Base-by-base conservation (phyloP, 768 basidiomycete species). In the Roridomyces roridus region DNA sequence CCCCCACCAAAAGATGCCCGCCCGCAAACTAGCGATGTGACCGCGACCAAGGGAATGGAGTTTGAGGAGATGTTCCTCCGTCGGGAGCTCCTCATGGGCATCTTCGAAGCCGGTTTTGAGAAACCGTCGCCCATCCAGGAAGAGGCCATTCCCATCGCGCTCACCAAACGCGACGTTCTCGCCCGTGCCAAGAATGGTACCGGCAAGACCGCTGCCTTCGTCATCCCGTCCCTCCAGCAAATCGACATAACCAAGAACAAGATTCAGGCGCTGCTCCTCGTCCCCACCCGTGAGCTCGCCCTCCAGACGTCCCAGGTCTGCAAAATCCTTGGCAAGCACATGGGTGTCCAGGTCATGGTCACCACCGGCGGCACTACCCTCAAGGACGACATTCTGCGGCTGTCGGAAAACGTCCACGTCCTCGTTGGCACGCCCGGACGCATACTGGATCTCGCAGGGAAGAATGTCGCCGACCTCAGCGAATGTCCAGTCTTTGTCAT, bases 221-320 rank as follows among this genome's bases (percentile, higher is more conserved):
- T 96, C 76, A 98, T 99, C 72, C 96, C 97, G 35, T 85, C 95
- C 42, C 86, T 99, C 49, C 93, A 97, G 72, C 92, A 95, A 73
- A 79, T 98, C 73, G 94, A 97, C 76, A 72, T 92, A 61, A 78
- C 74, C 55, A 88, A 85, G 74, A 79, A 80, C 71, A 95, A 96
- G 80, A 96, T 99, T 64, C 96, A 99, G 77, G 94, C 95, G 4
- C 84, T 98, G 56, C 84, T 99, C 57, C 91, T 99, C 61, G 96
- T 98, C 42, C 96, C 96, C 35, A 99, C 96, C n/a, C 92, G 96
- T 64, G 96, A 99, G 78, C 86, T 99, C 34, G 97, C 96, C 8
- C 83, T 99, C 43, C 96, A 98, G 77, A 99, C 97, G 12, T 87
- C 92, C n/a, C 97, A 98, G 80, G 97, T 99, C 46, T 96, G 94